These are phyloP conservation scores for Neurospora discreta DNA, from an alignment of 495 filamentous ascomycete species.

Conservation along the genomic window DNA sequence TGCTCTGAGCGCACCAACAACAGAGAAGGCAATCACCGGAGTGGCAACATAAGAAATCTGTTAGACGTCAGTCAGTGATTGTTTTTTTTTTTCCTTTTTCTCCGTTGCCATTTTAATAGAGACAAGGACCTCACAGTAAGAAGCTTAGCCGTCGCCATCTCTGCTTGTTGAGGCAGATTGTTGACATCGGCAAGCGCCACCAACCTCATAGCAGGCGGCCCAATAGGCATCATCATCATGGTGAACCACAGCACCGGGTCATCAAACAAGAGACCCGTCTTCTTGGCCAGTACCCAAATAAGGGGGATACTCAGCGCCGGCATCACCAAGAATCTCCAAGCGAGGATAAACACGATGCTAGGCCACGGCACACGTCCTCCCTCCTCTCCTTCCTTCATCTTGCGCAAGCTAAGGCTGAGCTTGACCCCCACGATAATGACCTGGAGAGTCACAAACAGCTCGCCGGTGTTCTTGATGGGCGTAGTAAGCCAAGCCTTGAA, in stretches of 20 bases:
- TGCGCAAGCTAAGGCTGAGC: slow-evolving; percentile 41
- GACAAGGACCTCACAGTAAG: slow-evolving; percentile 41
- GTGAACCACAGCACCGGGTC: slow-evolving; percentile 70
- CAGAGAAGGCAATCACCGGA: background rate
- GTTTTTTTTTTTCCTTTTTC: too few species aligned
- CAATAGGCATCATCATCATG: slow-evolving; percentile 69
- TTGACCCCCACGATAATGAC: slow-evolving; percentile 65
- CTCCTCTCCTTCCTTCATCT: slow-evolving; percentile 36
- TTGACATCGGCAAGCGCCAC: slow-evolving; percentile 57
- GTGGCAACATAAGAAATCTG: slow-evolving; percentile 1
- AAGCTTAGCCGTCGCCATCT: slow-evolving; percentile 60
- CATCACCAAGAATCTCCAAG: slow-evolving; percentile 18
- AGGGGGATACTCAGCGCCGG: slow-evolving; percentile 39
- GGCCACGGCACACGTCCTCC: slow-evolving; percentile 35
- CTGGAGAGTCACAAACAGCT: slow-evolving; percentile 60
- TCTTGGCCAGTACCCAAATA: slow-evolving; percentile 51
- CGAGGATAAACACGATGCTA: slow-evolving; percentile 41
- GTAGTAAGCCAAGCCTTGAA: slow-evolving; percentile 62
- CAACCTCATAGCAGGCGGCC: slow-evolving; percentile 60
- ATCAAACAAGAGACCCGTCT: slow-evolving; percentile 41
- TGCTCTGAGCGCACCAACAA: background rate
- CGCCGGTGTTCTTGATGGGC: slow-evolving; percentile 53
- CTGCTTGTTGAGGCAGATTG: slow-evolving; percentile 44
- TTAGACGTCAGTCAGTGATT: background rate
- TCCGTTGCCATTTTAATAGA: too few species aligned